A percentile compares a stretch with the other conserved stretches of the same genome.
These are phyloP conservation scores for Vanrija humicola DNA, from an alignment of 1,284 basidiomycete genomes.

Conservation along the genomic window DNA sequence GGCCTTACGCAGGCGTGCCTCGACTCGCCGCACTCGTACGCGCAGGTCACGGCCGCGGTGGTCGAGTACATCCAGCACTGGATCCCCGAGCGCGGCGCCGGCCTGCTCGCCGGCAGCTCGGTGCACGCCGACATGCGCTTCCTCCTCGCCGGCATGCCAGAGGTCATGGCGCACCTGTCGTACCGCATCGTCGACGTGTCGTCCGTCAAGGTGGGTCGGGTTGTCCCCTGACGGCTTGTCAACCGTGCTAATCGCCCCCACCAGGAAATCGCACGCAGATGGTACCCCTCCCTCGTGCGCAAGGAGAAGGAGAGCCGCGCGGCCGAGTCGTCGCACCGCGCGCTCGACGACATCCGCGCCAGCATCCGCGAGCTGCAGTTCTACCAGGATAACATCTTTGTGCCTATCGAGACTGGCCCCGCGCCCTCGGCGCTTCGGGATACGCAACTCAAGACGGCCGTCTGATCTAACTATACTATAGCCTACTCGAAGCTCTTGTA, in stretches of 20 bases:
- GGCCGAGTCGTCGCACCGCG: constrained; percentile 43
- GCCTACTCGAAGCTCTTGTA: constrained; percentile 66
- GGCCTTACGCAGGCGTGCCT: constrained; percentile 47
- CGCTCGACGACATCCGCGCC: constrained; percentile 52
- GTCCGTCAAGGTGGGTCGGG: constrained; percentile 35
- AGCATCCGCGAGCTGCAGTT: constrained; percentile 51
- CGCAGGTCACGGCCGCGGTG: constrained; percentile 45
- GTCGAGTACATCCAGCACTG: constrained; percentile 51
- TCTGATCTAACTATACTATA: constrained; percentile 5
- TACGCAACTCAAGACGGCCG: constrained; percentile 25
- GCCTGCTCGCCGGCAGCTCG: constrained; percentile 52
- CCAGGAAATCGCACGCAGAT: constrained; percentile 51
- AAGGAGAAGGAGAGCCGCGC: constrained; percentile 28
- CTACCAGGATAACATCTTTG: constrained; percentile 49
- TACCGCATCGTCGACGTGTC: constrained; percentile 53
- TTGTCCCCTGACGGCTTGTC: too few relatives aligned
- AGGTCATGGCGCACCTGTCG: constrained; percentile 50
- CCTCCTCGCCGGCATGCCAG: constrained; percentile 50
- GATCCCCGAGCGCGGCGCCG: constrained; percentile 48
- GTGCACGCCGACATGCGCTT: constrained; percentile 54
- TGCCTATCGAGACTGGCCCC: constrained; percentile 25
- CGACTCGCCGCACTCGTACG: constrained; percentile 42
- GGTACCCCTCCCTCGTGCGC: constrained; percentile 45
- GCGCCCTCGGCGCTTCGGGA: neutral
- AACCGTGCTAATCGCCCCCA: constrained; percentile 12